A percentile compares a stretch with the other conserved stretches of the same genome.
Conservation (phyloP, 2,329 filamentous ascomycete genomes). For the Aspergillus fructus region DNA sequence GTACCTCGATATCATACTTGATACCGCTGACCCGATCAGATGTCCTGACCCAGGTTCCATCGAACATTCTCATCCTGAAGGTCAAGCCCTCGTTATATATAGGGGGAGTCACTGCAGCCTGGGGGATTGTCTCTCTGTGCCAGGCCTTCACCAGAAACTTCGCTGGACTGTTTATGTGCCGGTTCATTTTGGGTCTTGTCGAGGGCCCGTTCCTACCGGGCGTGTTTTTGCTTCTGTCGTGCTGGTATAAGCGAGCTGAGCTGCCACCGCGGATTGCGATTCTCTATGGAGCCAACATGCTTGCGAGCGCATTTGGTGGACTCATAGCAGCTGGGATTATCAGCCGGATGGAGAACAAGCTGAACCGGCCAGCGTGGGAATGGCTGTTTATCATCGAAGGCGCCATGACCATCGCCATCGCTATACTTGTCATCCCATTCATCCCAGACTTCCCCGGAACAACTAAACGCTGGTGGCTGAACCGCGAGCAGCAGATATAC, state of each 20-base stretch:
- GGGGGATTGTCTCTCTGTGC: conserved; percentile 1
- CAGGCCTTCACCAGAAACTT: conserved; percentile 1
- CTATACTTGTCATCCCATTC: not conserved
- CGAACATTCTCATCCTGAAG: not conserved
- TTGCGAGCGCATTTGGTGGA: not conserved
- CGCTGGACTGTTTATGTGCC: conserved; percentile 2
- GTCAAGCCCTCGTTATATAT: conserved; percentile 3
- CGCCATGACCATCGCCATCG: not conserved
- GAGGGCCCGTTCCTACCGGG: not conserved
- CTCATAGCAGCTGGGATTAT: conserved; percentile 1
- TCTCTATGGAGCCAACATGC: conserved; percentile 1
- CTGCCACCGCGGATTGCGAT: conserved; percentile 1
- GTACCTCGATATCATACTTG: not conserved
- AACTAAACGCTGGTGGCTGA: conserved; percentile 1
- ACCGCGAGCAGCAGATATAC: not conserved
- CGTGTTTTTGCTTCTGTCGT: not conserved
- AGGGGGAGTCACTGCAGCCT: not conserved
- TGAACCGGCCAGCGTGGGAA: conserved; percentile 1
- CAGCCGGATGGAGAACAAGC: conserved; percentile 1
- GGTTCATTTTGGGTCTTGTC: not conserved
- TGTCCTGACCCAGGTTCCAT: conserved; percentile 1
- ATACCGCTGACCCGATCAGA: not conserved
- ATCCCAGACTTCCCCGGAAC: not conserved
- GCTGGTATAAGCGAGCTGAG: conserved; percentile 1
- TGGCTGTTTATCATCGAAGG: conserved; percentile 6